phyloP scores from a whole-genome alignment of 306 rosid species.

The Pyrus betulifolia region DNA sequence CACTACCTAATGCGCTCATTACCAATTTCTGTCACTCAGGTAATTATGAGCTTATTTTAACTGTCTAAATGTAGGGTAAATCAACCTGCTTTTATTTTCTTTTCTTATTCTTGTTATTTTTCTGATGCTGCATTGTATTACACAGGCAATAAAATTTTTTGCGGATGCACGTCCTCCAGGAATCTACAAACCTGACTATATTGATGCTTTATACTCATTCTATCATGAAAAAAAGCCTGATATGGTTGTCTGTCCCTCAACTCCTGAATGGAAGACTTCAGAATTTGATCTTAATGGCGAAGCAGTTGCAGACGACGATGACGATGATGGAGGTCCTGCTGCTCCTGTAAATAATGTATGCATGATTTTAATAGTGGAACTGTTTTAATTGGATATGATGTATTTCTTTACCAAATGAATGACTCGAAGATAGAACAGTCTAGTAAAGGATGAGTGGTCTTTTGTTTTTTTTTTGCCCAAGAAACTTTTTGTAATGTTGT shows the following conservation, averaged over 20 bases:
- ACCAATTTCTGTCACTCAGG: slow-evolving; percentile 78
- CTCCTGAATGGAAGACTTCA: slow-evolving; percentile 98
- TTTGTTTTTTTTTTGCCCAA: not conserved
- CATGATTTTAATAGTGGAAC: slow-evolving; percentile 20
- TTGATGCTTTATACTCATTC: slow-evolving; percentile 77
- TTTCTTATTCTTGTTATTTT: not conserved
- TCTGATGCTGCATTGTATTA: slow-evolving; percentile 12
- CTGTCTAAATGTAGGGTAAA: slow-evolving; percentile 3
- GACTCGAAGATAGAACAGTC: not conserved
- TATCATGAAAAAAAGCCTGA: slow-evolving; percentile 93
- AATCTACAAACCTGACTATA: slow-evolving; percentile 90
- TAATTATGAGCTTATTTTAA: slow-evolving; percentile 22
- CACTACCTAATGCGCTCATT: slow-evolving; percentile 82
- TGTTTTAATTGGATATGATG: slow-evolving; percentile 8
- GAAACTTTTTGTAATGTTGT: not conserved
- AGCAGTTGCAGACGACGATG: slow-evolving; percentile 83
- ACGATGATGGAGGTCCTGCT: slow-evolving; percentile 70
- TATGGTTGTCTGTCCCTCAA: slow-evolving; percentile 71
- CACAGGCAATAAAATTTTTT: slow-evolving; percentile 74
- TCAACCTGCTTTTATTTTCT: not conserved
- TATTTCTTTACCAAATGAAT: slow-evolving; percentile 13
- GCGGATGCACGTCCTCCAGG: slow-evolving; percentile 97
- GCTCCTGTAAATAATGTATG: slow-evolving; percentile 68
- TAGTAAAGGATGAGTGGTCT: not conserved
- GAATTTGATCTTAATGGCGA: slow-evolving; percentile 98